Base-by-base conservation (phyloP, 208 protist genomes). In the Angomonas deanei region DNA sequence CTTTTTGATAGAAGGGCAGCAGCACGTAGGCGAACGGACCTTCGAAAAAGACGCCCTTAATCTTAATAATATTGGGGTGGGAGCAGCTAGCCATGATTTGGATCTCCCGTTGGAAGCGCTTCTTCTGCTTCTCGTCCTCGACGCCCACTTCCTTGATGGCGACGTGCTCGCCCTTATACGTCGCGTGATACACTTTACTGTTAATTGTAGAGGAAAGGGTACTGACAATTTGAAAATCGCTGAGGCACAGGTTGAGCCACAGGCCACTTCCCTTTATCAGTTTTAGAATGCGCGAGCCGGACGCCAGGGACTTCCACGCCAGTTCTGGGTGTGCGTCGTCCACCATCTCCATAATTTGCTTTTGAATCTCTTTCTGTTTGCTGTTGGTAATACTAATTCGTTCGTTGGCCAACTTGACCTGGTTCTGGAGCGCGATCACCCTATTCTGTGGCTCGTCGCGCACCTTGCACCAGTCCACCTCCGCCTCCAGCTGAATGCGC, bases 1-100 rank as follows among this genome's bases (percentile, higher is more conserved):
- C 80, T 33, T 74, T 73, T 38, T 70, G 68, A 39, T 78, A 86
- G 47, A 74, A 86, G n/a, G 77, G 83, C 2, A 86, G 47, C 4
- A 90, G 38, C 13, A 90, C 68, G 64, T 90, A 90, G 24, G 79
- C 79, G 38, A 84, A 85, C 4, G 79, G 79, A 3, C 83, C 83
- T 36, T 90, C 83, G 60, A 86, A 86, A 64, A 90, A 90, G 60
- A 90, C 83, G 19, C 80, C 83, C 33, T 78, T 86, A 57, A 90
- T 70, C n/a, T 66, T 68, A 10, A 90, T 74, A 21, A 90, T 77
- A 57, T 90, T 86, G 19, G 80, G 83, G 68, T 90, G 83, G 30
- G 56, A 74, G 69, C 74, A 82, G 24, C 39, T 27, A 17, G 77
- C 78, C 6, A 86, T 65, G 31, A 90, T 86, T 55, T 74, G 67